Percentiles rank a stretch among this genome's conserved stretches.
Evolutionary conservation across 1,284 basidiomycete genomes (phyloP).

Genomic region (Gymnopus androsaceus): DNA sequence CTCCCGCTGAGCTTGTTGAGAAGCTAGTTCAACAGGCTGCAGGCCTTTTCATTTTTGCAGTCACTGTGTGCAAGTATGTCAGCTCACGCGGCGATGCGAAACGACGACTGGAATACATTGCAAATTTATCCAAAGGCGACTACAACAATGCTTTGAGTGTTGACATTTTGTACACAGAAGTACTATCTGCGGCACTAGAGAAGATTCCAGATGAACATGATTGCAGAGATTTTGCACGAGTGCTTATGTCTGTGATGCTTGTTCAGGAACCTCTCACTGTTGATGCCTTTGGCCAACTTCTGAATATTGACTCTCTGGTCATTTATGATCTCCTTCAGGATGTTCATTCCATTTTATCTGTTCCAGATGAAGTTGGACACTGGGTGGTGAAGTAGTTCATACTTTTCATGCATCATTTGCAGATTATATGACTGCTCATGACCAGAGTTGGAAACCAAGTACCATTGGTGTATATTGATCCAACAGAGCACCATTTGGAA

Average conservation of each 20-base stretch:
- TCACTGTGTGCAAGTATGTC: conserved; percentile 5
- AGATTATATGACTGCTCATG: background rate
- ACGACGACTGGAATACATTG: conserved; percentile 1
- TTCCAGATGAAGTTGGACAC: background rate
- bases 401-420: conserved; percentile 1
- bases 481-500: background rate
- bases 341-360: conserved; percentile 1
- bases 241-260: background rate
- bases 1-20: background rate
- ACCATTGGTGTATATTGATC: background rate
- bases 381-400: background rate
- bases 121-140: background rate
- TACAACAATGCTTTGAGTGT: background rate
- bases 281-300: background rate
- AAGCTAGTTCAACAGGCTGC: conserved; percentile 1
- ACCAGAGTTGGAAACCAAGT: background rate
- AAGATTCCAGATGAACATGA: conserved; percentile 4
- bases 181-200: background rate
- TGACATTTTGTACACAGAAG: conserved; percentile 8
- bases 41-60: conserved; percentile 2
- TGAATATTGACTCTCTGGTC: background rate
- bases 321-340: conserved; percentile 2
- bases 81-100: background rate
- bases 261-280: background rate
- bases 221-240: background rate